phyloP scores from a whole-genome alignment of 176 grass and related monocot genomes.

The Microstegium vimineum region DNA sequence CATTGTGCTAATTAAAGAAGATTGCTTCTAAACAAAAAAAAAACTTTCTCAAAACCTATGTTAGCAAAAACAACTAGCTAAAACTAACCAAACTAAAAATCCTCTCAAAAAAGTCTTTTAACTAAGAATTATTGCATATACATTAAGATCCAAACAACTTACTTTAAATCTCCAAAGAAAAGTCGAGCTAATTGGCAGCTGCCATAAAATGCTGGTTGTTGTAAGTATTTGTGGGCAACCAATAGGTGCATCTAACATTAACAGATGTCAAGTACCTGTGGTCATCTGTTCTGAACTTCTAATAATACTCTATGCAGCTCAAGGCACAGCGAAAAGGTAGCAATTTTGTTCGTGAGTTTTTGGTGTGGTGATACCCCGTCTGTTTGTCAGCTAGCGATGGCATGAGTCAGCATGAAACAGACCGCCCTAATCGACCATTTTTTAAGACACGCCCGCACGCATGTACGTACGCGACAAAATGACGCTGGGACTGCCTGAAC shows the following conservation, averaged over 20 bases:
- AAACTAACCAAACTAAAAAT: not conserved
- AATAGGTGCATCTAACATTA: not conserved
- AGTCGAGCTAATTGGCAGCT: not conserved
- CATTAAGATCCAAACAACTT: not conserved
- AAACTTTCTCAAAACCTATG: not conserved
- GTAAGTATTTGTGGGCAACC: not conserved
- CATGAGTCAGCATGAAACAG: conserved; percentile 23
- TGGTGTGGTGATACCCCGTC: not conserved
- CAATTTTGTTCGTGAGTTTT: not conserved
- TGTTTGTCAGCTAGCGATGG: conserved; percentile 17
- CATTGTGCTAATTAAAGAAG: not conserved
- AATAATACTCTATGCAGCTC: not conserved
- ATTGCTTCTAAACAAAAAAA: not conserved
- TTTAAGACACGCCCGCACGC: not conserved
- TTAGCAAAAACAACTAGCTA: not conserved
- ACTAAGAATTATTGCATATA: not conserved
- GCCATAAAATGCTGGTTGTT: not conserved
- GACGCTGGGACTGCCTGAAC: not conserved
- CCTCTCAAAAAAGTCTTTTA: not conserved
- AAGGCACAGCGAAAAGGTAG: not conserved
- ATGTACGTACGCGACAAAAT: not conserved
- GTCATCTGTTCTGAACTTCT: not conserved
- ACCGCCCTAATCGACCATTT: not conserved
- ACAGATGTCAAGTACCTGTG: not conserved
- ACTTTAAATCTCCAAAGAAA: not conserved